These are phyloP conservation scores for Fusarium neocosmosporiellum DNA, from an alignment of 2,329 filamentous ascomycete genomes.

Conservation along the genomic window DNA sequence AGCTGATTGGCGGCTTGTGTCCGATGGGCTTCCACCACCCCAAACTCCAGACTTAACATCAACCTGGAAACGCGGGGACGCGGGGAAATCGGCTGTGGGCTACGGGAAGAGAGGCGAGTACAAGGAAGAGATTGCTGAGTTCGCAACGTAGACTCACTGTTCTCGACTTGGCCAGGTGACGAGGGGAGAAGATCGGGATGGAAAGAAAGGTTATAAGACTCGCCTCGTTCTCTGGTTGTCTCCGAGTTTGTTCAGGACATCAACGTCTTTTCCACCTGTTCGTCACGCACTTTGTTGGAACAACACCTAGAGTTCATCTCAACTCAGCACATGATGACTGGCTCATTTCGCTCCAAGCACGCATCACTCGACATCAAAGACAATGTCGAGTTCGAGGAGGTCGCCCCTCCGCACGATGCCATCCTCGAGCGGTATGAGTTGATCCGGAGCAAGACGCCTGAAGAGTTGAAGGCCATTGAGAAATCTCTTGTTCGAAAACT, in stretches of 20 bases:
- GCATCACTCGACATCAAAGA: constrained; percentile 16
- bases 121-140: background rate
- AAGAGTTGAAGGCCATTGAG: constrained; percentile 36
- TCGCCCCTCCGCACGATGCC: constrained; percentile 9
- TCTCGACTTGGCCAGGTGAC: background rate
- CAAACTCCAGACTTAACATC: background rate
- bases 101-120: background rate
- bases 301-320: background rate
- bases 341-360: constrained; percentile 7
- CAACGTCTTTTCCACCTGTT: background rate
- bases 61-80: constrained; percentile 22
- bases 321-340: constrained; percentile 1
- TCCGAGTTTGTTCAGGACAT: background rate
- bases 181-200: background rate
- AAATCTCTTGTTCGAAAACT: constrained; percentile 43
- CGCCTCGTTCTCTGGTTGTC: background rate
- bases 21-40: constrained; percentile 13
- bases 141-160: background rate
- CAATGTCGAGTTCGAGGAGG: constrained; percentile 20
- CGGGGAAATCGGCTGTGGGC: background rate
- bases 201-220: background rate
- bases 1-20: background rate
- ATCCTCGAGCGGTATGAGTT: constrained; percentile 20
- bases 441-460: constrained; percentile 8
- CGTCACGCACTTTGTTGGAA: background rate